Conservation (phyloP, 164 flowering plant genomes). For the Stephania cephalantha region DNA sequence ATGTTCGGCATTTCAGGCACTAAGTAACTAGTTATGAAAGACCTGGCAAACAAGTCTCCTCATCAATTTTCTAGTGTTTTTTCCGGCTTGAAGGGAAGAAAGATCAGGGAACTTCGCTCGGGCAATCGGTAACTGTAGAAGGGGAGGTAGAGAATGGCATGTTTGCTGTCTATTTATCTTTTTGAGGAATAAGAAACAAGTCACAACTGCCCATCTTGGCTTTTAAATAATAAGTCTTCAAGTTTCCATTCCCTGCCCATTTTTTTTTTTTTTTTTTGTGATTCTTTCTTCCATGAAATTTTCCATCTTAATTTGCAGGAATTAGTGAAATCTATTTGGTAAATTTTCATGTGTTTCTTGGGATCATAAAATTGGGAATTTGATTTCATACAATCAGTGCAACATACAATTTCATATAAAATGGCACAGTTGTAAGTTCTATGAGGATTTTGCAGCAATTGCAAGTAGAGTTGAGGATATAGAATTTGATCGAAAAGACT, state of each 20-base stretch:
- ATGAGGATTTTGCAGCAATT: too few species aligned
- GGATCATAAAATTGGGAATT: too few species aligned
- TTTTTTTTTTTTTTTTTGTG: not conserved
- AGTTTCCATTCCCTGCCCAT: not conserved
- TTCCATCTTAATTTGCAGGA: too few species aligned
- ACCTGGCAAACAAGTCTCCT: too few species aligned
- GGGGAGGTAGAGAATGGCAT: not conserved
- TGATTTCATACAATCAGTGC: too few species aligned
- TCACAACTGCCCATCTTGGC: not conserved
- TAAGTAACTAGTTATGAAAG: conserved; percentile 12
- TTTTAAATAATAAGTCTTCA: not conserved
- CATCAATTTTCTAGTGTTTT: not conserved
- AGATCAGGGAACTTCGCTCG: not conserved
- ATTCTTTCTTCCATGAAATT: too few species aligned
- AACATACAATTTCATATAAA: too few species aligned
- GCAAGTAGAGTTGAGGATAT: too few species aligned
- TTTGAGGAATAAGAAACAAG: not conserved
- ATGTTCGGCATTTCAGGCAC: conserved; percentile 90
- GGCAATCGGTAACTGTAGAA: not conserved
- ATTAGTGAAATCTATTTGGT: too few species aligned
- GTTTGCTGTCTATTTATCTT: not conserved
- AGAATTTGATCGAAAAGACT: too few species aligned
- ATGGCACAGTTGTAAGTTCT: too few species aligned
- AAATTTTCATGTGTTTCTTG: too few species aligned
- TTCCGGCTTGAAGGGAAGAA: not conserved